These are phyloP conservation scores for Neopestalotiopsis sp. DNA, from an alignment of 2,329 filamentous ascomycete species.

Conservation along the genomic window DNA sequence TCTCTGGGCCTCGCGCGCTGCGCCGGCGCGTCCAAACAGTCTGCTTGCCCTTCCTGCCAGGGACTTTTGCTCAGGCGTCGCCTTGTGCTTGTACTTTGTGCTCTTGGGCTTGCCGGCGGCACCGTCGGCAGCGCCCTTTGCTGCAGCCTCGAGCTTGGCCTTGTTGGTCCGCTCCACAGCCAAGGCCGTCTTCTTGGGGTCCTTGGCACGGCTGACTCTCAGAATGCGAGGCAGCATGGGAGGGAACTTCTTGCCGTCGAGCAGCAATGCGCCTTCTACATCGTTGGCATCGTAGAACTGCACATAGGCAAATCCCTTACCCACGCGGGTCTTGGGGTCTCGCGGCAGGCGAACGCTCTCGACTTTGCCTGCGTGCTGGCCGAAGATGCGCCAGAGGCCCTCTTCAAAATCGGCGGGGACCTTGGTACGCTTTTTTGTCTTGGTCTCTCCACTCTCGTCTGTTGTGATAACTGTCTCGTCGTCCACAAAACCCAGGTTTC, in stretches of 20 bases:
- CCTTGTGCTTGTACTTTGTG: constrained; percentile 71
- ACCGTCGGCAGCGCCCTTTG: constrained; percentile 29
- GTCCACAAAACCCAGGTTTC: constrained; percentile 95
- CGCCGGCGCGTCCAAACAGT: constrained; percentile 74
- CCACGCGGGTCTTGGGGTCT: constrained; percentile 87
- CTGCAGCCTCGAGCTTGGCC: constrained; percentile 38
- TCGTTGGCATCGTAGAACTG: constrained; percentile 90
- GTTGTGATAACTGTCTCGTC: constrained; percentile 78
- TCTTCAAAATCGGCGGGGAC: constrained; percentile 88
- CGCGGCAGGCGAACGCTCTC: constrained; percentile 93
- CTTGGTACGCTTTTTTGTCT: constrained; percentile 76
- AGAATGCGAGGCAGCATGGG: constrained; percentile 90
- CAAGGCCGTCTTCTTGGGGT: constrained; percentile 64
- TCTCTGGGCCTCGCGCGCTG: constrained; percentile 49
- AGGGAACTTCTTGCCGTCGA: constrained; percentile 90
- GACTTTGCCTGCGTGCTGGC: constrained; percentile 75
- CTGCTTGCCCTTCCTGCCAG: constrained; percentile 75
- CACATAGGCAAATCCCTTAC: constrained; percentile 97
- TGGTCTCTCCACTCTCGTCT: constrained; percentile 68
- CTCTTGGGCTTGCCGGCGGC: constrained; percentile 40
- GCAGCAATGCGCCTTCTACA: constrained; percentile 88
- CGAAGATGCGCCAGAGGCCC: constrained; percentile 85
- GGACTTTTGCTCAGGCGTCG: constrained; percentile 72
- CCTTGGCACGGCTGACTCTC: constrained; percentile 86
- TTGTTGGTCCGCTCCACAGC: constrained; percentile 57